Conservation (phyloP, 192 early-diverging fungal genomes). For the Phycomyces blakesleeanus region DNA sequence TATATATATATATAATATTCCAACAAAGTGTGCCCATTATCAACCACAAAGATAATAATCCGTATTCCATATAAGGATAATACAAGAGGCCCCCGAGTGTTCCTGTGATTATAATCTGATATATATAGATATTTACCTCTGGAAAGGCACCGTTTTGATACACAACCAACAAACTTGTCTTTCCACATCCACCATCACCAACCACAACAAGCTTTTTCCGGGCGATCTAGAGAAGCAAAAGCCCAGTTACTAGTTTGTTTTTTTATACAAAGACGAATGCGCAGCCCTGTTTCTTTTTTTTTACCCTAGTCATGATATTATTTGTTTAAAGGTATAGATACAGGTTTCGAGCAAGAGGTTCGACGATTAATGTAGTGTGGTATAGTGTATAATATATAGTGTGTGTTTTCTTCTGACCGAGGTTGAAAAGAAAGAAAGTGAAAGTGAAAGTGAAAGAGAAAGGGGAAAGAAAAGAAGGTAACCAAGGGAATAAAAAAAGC, state of each 20-base stretch:
- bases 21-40: no score
- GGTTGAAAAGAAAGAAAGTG: slow-evolving; percentile 11
- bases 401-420: no score
- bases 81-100: background rate
- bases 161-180: slow-evolving; percentile 74
- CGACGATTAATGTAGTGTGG: no score
- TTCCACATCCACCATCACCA: slow-evolving; percentile 79
- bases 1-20: no score
- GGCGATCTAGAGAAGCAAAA: slow-evolving; percentile 14
- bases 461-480: background rate
- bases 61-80: background rate
- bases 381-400: no score
- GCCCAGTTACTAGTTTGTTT: background rate
- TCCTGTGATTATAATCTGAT: background rate
- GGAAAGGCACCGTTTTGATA: slow-evolving; percentile 72
- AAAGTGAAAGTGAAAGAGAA: background rate
- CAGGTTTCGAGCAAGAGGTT: no score
- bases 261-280: background rate
- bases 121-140: slow-evolving; percentile 55
- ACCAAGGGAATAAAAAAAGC: background rate
- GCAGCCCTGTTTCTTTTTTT: background rate
- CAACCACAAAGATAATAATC: no score
- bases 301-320: slow-evolving; percentile 14
- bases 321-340: no score
- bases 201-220: slow-evolving; percentile 75